Evolutionary conservation across 2,329 filamentous ascomycete genomes (phyloP).

Genomic region (Neophaeococcomyces mojaviensis): DNA sequence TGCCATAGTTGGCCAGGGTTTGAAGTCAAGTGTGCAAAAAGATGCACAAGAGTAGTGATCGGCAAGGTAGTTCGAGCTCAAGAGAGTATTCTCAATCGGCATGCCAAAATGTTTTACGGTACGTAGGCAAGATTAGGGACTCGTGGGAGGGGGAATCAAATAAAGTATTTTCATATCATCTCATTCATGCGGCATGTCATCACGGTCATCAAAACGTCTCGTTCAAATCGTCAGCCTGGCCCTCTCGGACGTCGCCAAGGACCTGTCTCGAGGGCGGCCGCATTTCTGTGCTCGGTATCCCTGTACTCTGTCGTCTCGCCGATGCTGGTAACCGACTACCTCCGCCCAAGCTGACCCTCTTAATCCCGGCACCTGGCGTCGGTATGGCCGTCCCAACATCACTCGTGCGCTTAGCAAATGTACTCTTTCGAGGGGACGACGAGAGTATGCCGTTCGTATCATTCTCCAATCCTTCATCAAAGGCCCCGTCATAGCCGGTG

Average conservation of each 20-base stretch:
- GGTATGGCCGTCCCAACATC: conserved; percentile 30
- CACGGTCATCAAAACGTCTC: conserved; percentile 19
- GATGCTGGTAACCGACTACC: conserved; percentile 8
- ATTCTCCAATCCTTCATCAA: conserved; percentile 17
- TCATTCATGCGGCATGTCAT: conserved; percentile 6
- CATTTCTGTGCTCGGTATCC: conserved; percentile 7
- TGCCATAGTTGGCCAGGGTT: too few relatives aligned
- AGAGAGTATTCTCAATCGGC: too few relatives aligned
- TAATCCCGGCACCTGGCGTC: conserved; percentile 12
- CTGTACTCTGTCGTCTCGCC: conserved; percentile 14
- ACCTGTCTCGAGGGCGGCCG: conserved; percentile 15
- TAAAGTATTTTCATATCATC: conserved; percentile 1
- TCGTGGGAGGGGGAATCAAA: too few relatives aligned
- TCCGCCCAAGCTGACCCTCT: conserved; percentile 17
- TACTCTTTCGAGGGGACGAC: conserved; percentile 25
- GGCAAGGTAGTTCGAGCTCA: too few relatives aligned
- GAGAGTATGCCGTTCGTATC: conserved; percentile 5
- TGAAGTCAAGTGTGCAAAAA: too few relatives aligned
- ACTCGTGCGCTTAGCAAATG: conserved; percentile 34
- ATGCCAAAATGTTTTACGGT: too few relatives aligned
- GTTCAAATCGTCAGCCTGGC: conserved; percentile 16
- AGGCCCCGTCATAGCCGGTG: conserved; percentile 19
- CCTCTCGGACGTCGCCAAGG: conserved; percentile 17
- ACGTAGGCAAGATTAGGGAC: too few relatives aligned
- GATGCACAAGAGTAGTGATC: too few relatives aligned